Base-by-base conservation (phyloP, 148 eudicot genomes). In the Camellia lanceoleosa region DNA sequence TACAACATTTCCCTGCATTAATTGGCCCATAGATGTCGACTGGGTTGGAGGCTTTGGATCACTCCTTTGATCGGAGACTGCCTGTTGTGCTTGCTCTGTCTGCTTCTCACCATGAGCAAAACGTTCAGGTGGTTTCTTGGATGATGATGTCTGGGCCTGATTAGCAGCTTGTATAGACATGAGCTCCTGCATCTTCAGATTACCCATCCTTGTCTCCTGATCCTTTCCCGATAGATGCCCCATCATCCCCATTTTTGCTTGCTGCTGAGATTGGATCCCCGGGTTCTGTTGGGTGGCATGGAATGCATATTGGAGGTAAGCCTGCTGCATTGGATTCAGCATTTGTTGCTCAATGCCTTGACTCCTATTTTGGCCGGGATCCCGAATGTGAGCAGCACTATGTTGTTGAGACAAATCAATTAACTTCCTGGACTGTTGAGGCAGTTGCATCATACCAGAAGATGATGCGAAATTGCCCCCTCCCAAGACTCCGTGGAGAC, bases 241-340 rank as follows among this genome's bases (percentile, higher is more conserved):
- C 46, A 83, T 88, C 80, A 86, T 85, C 72, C 89, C 92, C 81
- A 88, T 78, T 83, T 85, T 92, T 44, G 84, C 84, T 86, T 91
- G 93, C 62, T 89, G 97, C 68, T 91, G 93, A 59, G 91, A 65
- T 76, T 87, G 97, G 86, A 88, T 79, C 43, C 91, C 95, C 23
- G 87, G 38, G 74, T 89, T 89, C 80, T 93, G 98, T 80, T 96
- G 94, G 30, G 90, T 89, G 51, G 90, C 84, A 80, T 90, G 94
- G 68, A 84, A 78, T 71, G 97, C 90, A 83, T 89, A 88, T 68
- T 94, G 96, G 80, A 89, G 73, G 82, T 91, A 95, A 74, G 94
- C 93, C 83, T 90, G 95, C 46, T 96, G 95, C 44, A 83, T 87
- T 55, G 98, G 91, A 83, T 87, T 90, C 67, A 91, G 49, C 78